Evolutionary conservation across 805 yeast species (phyloP).

Genomic region (Yarrowia osloensis): DNA sequence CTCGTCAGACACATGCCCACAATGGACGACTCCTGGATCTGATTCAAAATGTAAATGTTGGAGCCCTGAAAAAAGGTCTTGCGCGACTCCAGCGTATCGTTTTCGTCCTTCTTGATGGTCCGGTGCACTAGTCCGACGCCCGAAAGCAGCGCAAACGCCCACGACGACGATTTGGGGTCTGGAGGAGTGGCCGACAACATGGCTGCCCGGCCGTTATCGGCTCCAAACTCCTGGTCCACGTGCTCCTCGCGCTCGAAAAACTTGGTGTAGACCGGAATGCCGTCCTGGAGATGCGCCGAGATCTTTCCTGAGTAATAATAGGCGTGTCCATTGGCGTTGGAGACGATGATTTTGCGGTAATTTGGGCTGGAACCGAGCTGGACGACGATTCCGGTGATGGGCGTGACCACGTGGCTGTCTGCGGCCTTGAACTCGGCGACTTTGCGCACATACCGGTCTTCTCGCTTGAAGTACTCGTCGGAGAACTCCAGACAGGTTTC

Average conservation of each 20-base stretch:
- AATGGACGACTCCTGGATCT: conserved; percentile 38
- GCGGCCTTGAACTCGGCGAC: conserved; percentile 45
- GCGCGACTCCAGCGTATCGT: conserved; percentile 9
- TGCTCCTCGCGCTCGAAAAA: conserved; percentile 38
- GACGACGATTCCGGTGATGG: conserved; percentile 37
- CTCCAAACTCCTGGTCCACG: conserved; percentile 24
- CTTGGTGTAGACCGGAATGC: conserved; percentile 39
- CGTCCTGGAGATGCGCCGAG: conserved; percentile 35
- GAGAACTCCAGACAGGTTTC: conserved; percentile 52
- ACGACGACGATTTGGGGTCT: conserved; percentile 7
- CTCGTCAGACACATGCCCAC: conserved; percentile 52
- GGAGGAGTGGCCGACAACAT: conserved; percentile 19
- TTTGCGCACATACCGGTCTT: conserved; percentile 47
- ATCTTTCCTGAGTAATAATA: conserved; percentile 38
- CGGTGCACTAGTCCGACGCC: conserved; percentile 53
- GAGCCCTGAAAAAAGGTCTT: conserved; percentile 22
- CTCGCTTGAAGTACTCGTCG: conserved; percentile 49
- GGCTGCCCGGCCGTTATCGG: neutral
- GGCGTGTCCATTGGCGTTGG: conserved; percentile 35
- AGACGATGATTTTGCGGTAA: conserved; percentile 33
- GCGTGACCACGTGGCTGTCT: conserved; percentile 32
- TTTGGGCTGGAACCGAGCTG: conserved; percentile 28
- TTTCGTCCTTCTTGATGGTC: conserved; percentile 14
- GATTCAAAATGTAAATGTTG: conserved; percentile 18
- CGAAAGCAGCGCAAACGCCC: conserved; percentile 51